Percentiles rank a stretch among this genome's conserved stretches.
Conservation (phyloP, 768 basidiomycete genomes). For the Xanthoconium stramineum region DNA sequence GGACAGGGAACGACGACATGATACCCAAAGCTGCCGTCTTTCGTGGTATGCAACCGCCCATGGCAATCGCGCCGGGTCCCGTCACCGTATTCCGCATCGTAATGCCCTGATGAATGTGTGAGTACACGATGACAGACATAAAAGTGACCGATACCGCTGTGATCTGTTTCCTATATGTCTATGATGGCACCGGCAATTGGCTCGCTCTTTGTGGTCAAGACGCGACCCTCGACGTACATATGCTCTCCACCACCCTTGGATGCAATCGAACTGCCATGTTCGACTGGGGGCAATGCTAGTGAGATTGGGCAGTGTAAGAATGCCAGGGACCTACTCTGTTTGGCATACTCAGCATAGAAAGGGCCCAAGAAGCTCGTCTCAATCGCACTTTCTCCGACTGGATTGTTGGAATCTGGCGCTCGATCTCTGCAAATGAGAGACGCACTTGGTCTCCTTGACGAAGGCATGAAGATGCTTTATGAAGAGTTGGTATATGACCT, state of each 20-base stretch:
- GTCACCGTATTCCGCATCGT: too few species aligned
- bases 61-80: slow-evolving; percentile 65
- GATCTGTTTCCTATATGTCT: slow-evolving; percentile 85
- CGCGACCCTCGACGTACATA: too few species aligned
- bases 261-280: slow-evolving; percentile 71
- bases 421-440: not conserved
- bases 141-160: slow-evolving; percentile 41
- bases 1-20: too few species aligned
- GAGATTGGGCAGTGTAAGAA: not conserved
- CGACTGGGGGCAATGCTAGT: slow-evolving; percentile 45
- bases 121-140: slow-evolving; percentile 15
- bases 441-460: slow-evolving; percentile 62
- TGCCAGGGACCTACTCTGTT: slow-evolving; percentile 49
- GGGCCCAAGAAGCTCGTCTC: slow-evolving; percentile 79
- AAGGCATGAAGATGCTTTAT: too few species aligned
- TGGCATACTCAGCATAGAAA: slow-evolving; percentile 76
- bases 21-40: too few species aligned
- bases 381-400: slow-evolving; percentile 57
- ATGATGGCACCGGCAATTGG: slow-evolving; percentile 64
- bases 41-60: slow-evolving; percentile 61
- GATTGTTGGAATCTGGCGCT: slow-evolving; percentile 45
- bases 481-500: too few species aligned
- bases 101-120: slow-evolving; percentile 21
- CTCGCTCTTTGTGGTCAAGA: slow-evolving; percentile 56
- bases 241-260: slow-evolving; percentile 82